Base-by-base conservation (phyloP, 768 basidiomycete genomes). In the Podaxis mareebaensis region DNA sequence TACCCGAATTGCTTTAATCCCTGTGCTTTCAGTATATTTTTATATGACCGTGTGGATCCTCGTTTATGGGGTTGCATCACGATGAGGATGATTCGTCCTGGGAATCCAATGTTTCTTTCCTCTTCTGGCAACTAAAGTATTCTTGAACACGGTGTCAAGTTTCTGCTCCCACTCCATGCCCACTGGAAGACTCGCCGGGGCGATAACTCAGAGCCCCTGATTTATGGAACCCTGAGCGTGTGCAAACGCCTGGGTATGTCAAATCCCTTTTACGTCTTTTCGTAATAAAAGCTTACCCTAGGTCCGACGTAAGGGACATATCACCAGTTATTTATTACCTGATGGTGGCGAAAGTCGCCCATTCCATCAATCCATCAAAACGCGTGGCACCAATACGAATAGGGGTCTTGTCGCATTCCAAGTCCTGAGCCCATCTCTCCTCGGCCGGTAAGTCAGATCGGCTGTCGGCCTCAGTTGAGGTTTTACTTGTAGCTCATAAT, bases 11-110 rank as follows among this genome's bases (percentile, higher is more conserved):
- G 30, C 22, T 15, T 22, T 30, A 17, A 26, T 24, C 28, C 57
- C 17, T 7, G 8, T 10, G 24, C 26, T 44, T 24, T 39, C 24
- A 20, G 28, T 59, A 15, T 53, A 52, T 52, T 52, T 60, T 52
- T 52, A 36, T 60, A 52, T 60, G 59, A 52, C 20, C 15, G 51
- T 60, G 59, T 60, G 51, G 59, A 52, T 60, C 59, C 46, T 40
- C 36, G 30, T 52, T 60, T 60, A 60, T 52, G 59, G 48, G 59
- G 48, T 48, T 38, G 48, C 13, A 22, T 6, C 38, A 13, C 20
- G 17, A 39, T 44, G 42, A n/a, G 42, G 15, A 17, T n/a, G 42
- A 46, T 7, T 46, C 7, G 6, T 8, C 17, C 6, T 46, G 44
- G 44, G 44, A 46, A 17, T n/a, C 20, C 44, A n/a, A 15, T 8